phyloP scores from a whole-genome alignment of 352 stramenopile genomes.

The Pythium oligandrum region DNA sequence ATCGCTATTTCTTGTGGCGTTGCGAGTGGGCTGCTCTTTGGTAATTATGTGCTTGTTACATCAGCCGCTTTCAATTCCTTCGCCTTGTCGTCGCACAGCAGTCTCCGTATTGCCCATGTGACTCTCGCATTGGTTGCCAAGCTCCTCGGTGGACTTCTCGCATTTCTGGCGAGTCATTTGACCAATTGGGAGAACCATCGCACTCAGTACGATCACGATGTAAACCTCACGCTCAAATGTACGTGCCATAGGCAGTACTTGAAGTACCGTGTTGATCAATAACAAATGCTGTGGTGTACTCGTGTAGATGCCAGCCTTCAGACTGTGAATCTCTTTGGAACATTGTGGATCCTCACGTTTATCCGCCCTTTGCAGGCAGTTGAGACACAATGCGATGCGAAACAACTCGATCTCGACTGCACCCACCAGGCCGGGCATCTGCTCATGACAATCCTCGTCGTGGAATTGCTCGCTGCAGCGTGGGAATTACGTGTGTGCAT shows the following conservation, averaged over 20 bases:
- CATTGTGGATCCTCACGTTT: constrained; percentile 53
- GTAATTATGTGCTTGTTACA: constrained; percentile 31
- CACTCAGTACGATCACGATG: constrained; percentile 56
- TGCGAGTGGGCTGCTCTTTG: constrained; percentile 22
- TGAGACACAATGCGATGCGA: constrained; percentile 12
- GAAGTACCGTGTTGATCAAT: too few relatives aligned
- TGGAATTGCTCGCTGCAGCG: constrained; percentile 24
- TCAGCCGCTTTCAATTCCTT: constrained; percentile 26
- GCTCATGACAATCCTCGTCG: constrained; percentile 36
- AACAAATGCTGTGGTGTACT: too few relatives aligned
- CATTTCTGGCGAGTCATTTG: constrained; percentile 22
- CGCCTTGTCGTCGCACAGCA: constrained; percentile 9
- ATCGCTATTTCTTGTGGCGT: constrained; percentile 12
- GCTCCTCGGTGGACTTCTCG: constrained; percentile 23
- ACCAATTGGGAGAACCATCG: constrained; percentile 77
- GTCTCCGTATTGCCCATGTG: constrained; percentile 28
- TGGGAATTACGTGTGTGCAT: constrained; percentile 29
- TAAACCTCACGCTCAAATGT: constrained; percentile 79
- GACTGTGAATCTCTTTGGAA: constrained; percentile 54
- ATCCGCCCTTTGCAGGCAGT: constrained; percentile 26
- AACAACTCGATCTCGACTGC: constrained; percentile 23
- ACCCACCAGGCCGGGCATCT: constrained; percentile 41
- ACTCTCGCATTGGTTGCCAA: constrained; percentile 37
- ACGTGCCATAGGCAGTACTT: constrained; percentile 6
- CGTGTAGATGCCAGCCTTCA: constrained; percentile 44